A percentile compares a stretch with the other conserved stretches of the same genome.
Evolutionary conservation across 805 yeast species (phyloP).

Genomic region (Cyberlindnera saturnus): DNA sequence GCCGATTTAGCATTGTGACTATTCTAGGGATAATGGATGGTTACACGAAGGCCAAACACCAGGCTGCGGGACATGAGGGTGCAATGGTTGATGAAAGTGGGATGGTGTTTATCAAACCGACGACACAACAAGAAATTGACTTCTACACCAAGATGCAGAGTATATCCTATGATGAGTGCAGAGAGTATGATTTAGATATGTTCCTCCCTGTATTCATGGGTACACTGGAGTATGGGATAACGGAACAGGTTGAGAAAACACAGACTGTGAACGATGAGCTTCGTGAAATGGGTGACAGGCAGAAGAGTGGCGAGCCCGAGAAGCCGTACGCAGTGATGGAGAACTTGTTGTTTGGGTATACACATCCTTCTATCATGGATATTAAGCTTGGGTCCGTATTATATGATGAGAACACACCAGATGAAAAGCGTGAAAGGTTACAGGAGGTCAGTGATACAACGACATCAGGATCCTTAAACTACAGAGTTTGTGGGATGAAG

Average conservation of each 20-base stretch:
- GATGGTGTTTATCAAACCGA: slow-evolving; percentile 64
- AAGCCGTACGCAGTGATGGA: slow-evolving; percentile 57
- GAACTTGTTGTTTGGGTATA: slow-evolving; percentile 58
- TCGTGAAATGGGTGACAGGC: slow-evolving; percentile 3
- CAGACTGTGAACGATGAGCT: slow-evolving; percentile 20
- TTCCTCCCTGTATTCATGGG: slow-evolving; percentile 70
- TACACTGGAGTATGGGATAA: slow-evolving; percentile 41
- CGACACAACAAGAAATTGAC: slow-evolving; percentile 59
- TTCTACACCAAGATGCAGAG: slow-evolving; percentile 49
- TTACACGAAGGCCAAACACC: slow-evolving; percentile 34
- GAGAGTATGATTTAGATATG: neutral
- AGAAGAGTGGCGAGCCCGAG: neutral
- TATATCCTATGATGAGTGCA: slow-evolving; percentile 7
- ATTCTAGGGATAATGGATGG: slow-evolving; percentile 1
- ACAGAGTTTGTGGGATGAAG: slow-evolving; percentile 88
- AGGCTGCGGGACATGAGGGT: slow-evolving; percentile 94
- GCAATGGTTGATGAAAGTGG: slow-evolving; percentile 59
- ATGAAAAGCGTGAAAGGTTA: slow-evolving; percentile 59
- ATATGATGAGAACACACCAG: slow-evolving; percentile 54
- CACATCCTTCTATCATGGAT: slow-evolving; percentile 69
- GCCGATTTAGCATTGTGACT: too few relatives aligned
- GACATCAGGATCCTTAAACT: slow-evolving; percentile 72
- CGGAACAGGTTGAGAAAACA: slow-evolving; percentile 21
- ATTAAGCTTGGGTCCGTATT: slow-evolving; percentile 72
- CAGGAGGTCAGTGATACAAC: slow-evolving; percentile 59